Conservation (phyloP, 768 basidiomycete species). For the Boletus sensibilis region DNA sequence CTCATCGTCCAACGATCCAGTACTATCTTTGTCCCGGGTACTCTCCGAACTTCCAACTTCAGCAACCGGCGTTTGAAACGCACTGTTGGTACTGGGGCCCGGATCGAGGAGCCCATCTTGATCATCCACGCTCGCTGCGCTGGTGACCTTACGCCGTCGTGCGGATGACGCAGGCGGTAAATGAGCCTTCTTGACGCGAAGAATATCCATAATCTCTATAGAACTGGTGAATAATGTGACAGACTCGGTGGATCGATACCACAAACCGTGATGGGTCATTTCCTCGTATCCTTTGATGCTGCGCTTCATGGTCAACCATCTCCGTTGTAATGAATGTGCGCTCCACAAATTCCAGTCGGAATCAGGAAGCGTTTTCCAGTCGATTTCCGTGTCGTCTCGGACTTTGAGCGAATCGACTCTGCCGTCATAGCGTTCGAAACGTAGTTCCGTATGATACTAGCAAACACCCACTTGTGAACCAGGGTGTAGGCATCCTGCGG, state of each 20-base stretch:
- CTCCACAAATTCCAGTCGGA: conserved; percentile 83
- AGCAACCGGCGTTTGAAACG: conserved; percentile 25
- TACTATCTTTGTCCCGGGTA: conserved; percentile 13
- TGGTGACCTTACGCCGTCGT: conserved; percentile 51
- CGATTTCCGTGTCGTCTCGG: conserved; percentile 78
- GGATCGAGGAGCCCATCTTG: conserved; percentile 31
- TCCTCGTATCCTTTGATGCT: conserved; percentile 74
- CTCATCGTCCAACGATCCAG: conserved; percentile 22
- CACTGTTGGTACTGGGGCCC: conserved; percentile 16
- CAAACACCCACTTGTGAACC: conserved; percentile 62
- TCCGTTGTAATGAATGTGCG: conserved; percentile 72
- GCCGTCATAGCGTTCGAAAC: conserved; percentile 2
- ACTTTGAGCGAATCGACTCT: conserved; percentile 77
- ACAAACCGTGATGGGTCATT: conserved; percentile 74
- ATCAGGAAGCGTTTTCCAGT: conserved; percentile 78
- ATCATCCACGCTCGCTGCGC: conserved; percentile 50
- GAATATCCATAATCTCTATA: conserved; percentile 79
- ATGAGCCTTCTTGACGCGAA: conserved; percentile 70
- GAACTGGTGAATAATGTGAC: conserved; percentile 8
- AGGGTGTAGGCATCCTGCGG: conserved; percentile 76
- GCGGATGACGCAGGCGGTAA: conserved; percentile 40
- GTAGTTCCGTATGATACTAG: neutral
- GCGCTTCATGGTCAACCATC: conserved; percentile 79
- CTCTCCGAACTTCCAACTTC: conserved; percentile 15
- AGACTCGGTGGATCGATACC: neutral